Conservation (phyloP, 768 basidiomycete species). For the Coprinopsis cinerea region DNA sequence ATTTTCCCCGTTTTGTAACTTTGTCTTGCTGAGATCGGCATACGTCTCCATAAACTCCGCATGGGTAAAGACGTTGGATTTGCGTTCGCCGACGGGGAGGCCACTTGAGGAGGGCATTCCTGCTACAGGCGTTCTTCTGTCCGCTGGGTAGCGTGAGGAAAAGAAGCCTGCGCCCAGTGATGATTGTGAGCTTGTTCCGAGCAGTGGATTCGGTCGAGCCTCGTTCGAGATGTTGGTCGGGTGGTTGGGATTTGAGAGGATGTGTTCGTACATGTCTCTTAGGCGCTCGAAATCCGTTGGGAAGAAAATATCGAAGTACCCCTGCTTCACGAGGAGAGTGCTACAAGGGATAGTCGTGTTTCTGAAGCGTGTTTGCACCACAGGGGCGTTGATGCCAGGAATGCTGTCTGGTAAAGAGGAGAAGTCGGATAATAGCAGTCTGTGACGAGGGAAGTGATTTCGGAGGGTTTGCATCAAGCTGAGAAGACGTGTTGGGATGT, state of each 20-base stretch:
- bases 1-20: slow-evolving; percentile 76
- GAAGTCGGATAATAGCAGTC: slow-evolving; percentile 94
- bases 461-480: slow-evolving; percentile 80
- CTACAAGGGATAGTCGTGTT: slow-evolving; percentile 83
- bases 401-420: slow-evolving; percentile 82
- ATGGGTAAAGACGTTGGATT: slow-evolving; percentile 82
- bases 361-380: slow-evolving; percentile 89
- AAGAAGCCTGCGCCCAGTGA: slow-evolving; percentile 63
- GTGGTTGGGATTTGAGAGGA: slow-evolving; percentile 54
- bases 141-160: slow-evolving; percentile 52
- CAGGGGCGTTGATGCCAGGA: slow-evolving; percentile 72
- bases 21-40: slow-evolving; percentile 67
- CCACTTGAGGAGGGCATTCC: slow-evolving; percentile 73
- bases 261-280: slow-evolving; percentile 85
- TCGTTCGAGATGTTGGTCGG: slow-evolving; percentile 14
- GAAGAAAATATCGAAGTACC: slow-evolving; percentile 98
- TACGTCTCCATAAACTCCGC: slow-evolving; percentile 86
- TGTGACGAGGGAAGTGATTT: slow-evolving; percentile 82
- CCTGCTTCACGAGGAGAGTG: slow-evolving; percentile 88
- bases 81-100: slow-evolving; percentile 73
- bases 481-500: slow-evolving; percentile 86
- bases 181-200: slow-evolving; percentile 43
- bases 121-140: slow-evolving; percentile 58
- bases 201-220: slow-evolving; percentile 44
- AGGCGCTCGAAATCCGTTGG: slow-evolving; percentile 85